These are phyloP conservation scores for Euphorbia schlechtendalii DNA, from an alignment of 441 rosid genomes.

Conservation along the genomic window DNA sequence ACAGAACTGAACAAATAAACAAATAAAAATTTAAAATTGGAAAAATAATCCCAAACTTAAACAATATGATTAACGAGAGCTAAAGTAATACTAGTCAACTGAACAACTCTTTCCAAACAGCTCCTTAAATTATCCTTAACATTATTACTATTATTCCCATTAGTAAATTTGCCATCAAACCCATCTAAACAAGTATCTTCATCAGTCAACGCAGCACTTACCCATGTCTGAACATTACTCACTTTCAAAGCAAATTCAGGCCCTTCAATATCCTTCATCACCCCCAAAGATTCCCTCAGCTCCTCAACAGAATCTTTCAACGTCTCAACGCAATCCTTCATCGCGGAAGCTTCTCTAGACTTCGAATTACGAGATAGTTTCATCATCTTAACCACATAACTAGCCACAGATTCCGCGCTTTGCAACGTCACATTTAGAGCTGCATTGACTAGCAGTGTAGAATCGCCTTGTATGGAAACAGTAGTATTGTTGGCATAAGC, in stretches of 20 bases:
- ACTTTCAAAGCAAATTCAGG: slow-evolving; percentile 28
- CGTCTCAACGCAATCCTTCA: slow-evolving; percentile 29
- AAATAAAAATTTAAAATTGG: too few relatives aligned
- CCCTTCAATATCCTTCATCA: slow-evolving; percentile 27
- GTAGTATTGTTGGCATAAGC: slow-evolving; percentile 19
- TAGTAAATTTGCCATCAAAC: slow-evolving; percentile 21
- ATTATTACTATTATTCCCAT: slow-evolving; percentile 8
- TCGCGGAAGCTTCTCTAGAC: slow-evolving; percentile 24
- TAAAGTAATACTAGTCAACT: slow-evolving; percentile 39
- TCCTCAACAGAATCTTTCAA: slow-evolving; percentile 27
- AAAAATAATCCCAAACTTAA: neutral
- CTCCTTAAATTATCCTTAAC: slow-evolving; percentile 22
- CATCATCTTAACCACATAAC: slow-evolving; percentile 6
- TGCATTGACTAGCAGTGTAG: slow-evolving; percentile 21
- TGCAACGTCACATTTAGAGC: slow-evolving; percentile 27
- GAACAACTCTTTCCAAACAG: slow-evolving; percentile 21
- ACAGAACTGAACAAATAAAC: too few relatives aligned
- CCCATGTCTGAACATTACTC: slow-evolving; percentile 33
- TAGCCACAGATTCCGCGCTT: slow-evolving; percentile 15
- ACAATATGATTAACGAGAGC: slow-evolving; percentile 25
- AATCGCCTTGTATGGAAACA: slow-evolving; percentile 18
- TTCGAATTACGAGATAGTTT: slow-evolving; percentile 8
- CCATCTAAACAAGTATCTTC: slow-evolving; percentile 38
- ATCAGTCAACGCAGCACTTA: slow-evolving; percentile 43
- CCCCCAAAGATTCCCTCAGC: slow-evolving; percentile 19